Evolutionary conservation across 129 eudicot genomes (phyloP).

Genomic region (Daucus carota): DH1_v3.0 NC_030384.2:49716501-49717000

Average conservation of each 20-base stretch:
- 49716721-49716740: not conserved
- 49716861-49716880: not conserved
- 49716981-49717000: too few relatives aligned
- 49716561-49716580: not conserved
- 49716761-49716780: not conserved
- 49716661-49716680: not conserved
- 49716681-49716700: not conserved
- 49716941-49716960: not conserved
- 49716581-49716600: not conserved
- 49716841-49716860: not conserved
- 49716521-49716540: not conserved
- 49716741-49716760: not conserved
- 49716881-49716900: not conserved
- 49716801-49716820: not conserved
- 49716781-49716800: too few relatives aligned
- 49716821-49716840: not conserved
- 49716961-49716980: not conserved
- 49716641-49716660: not conserved
- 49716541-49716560: not conserved
- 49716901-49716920: not conserved
- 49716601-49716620: not conserved
- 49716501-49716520: conserved; percentile 66
- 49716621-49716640: not conserved
- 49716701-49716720: not conserved
- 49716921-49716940: not conserved